These are phyloP conservation scores for Teratosphaeria viscida DNA, from an alignment of 2,329 filamentous ascomycete genomes.

Conservation along the genomic window DNA sequence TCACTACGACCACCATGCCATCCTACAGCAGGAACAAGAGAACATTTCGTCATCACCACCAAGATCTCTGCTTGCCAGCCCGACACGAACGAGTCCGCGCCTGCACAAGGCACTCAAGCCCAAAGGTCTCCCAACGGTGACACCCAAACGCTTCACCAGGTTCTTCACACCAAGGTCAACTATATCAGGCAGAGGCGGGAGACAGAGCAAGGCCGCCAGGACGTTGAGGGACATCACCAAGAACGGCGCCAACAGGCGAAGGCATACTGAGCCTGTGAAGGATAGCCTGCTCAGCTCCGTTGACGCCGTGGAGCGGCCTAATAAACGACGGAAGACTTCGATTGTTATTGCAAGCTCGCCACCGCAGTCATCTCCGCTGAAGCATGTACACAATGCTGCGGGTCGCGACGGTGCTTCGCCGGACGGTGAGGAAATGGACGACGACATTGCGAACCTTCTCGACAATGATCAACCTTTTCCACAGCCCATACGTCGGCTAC, in stretches of 20 bases:
- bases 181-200: slow-evolving; percentile 14
- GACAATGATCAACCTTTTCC: slow-evolving; percentile 33
- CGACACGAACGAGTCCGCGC: not conserved
- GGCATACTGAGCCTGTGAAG: slow-evolving; percentile 1
- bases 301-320: slow-evolving; percentile 8
- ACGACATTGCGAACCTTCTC: slow-evolving; percentile 29
- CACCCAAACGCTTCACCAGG: slow-evolving; percentile 40
- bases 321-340: slow-evolving; percentile 20
- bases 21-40: slow-evolving; percentile 19
- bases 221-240: slow-evolving; percentile 41
- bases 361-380: slow-evolving; percentile 40
- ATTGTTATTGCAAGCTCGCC: slow-evolving; percentile 35
- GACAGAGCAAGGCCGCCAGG: slow-evolving; percentile 31
- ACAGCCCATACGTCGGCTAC: slow-evolving; percentile 30
- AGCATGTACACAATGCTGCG: slow-evolving; percentile 22
- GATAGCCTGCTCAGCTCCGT: slow-evolving; percentile 14
- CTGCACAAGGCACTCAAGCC: slow-evolving; percentile 23
- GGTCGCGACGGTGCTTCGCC: slow-evolving; percentile 6
- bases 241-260: slow-evolving; percentile 32
- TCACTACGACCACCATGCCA: slow-evolving; percentile 21
- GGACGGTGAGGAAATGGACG: slow-evolving; percentile 21
- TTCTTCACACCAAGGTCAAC: slow-evolving; percentile 41
- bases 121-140: slow-evolving; percentile 39
- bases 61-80: slow-evolving; percentile 2
- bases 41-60: slow-evolving; percentile 22